Evolutionary conservation across 2,329 filamentous ascomycete species (phyloP), one percentile per base, ranked within the genome.

Genomic region (Chrysoporthe puriensis): DNA sequence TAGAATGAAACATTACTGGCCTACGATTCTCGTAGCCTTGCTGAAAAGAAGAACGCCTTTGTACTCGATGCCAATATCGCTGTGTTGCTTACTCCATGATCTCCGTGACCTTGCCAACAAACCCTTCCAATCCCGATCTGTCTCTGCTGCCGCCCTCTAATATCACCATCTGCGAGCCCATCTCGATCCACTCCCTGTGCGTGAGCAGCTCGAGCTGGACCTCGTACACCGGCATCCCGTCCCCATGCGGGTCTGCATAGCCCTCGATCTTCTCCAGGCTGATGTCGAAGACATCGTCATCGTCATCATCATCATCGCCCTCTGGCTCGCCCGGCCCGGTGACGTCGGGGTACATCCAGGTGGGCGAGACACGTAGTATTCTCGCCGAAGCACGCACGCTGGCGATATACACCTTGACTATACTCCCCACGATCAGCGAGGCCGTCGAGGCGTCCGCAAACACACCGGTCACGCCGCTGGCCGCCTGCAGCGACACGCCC

Each of bases 341-440:
- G 66, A 73, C 73, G 7, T 68, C 70, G 43, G 72, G 71, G 65
- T 72, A 73, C 68, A 54, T 67, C 67, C 48, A 70, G 52, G 66
- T 72, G 69, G 42, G 73, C 43, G 75, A 81, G 13, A 91, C 83
- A 43, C 86, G 85, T 36, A 91, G 76, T 1, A 98, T 87, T 69
- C 91, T 90, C 0, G 93, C 94, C 0, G 91, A 88, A 1, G 94
- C 91, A 9, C 95, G 87, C 16, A 98, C 90, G 75, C 94, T 97
- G 21, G 93, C 93, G 52, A 94, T 88, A 74, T 97, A 98, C 0
- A 95, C 87, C 42, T 96, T 94, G 5, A 94, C 89, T 44, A 90
- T 83, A 52, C 86, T 90, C 1, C 92, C 91, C 0, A 88, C 80
- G 0, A 86, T 84, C 7, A 97, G 82, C 1, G 86, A 82, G 34